These are phyloP conservation scores for Candida chilensis DNA, from an alignment of 805 yeast species.

Conservation along the genomic window DNA sequence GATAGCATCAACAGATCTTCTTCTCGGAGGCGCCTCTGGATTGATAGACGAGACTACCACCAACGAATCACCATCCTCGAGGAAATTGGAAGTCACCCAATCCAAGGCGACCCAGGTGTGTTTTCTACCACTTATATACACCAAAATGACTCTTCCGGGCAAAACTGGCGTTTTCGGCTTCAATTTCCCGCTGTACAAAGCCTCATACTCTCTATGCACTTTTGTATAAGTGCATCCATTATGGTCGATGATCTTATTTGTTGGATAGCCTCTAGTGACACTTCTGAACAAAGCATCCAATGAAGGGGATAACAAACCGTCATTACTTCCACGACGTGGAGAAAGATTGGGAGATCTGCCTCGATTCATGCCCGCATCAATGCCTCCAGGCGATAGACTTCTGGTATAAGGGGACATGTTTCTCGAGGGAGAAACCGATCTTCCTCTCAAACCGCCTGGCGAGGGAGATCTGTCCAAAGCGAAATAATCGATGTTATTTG, in stretches of 20 bases:
- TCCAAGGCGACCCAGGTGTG: slow-evolving; percentile 84
- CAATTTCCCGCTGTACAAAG: slow-evolving; percentile 28
- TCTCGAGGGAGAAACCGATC: background rate
- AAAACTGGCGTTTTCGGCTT: slow-evolving; percentile 24
- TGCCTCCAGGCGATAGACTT: background rate
- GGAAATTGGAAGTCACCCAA: slow-evolving; percentile 46
- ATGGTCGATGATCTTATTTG: background rate
- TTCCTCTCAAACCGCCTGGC: background rate
- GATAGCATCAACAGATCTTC: slow-evolving; percentile 7
- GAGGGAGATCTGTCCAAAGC: background rate
- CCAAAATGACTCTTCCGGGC: slow-evolving; percentile 47
- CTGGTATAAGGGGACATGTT: background rate
- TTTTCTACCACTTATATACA: slow-evolving; percentile 59
- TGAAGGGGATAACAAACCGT: too few relatives aligned
- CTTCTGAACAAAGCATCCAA: too few relatives aligned
- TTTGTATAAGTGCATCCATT: slow-evolving; percentile 33
- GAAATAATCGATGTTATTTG: too few relatives aligned
- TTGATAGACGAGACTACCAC: slow-evolving; percentile 49
- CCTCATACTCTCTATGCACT: slow-evolving; percentile 37
- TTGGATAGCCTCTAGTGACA: background rate
- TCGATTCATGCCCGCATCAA: too few relatives aligned
- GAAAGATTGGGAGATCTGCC: too few relatives aligned
- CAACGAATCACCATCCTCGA: slow-evolving; percentile 59
- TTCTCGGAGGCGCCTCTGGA: slow-evolving; percentile 10
- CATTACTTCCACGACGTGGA: too few relatives aligned